Base-by-base conservation (phyloP, 345 rosid genomes). In the Hypericum androsaemum region DNA sequence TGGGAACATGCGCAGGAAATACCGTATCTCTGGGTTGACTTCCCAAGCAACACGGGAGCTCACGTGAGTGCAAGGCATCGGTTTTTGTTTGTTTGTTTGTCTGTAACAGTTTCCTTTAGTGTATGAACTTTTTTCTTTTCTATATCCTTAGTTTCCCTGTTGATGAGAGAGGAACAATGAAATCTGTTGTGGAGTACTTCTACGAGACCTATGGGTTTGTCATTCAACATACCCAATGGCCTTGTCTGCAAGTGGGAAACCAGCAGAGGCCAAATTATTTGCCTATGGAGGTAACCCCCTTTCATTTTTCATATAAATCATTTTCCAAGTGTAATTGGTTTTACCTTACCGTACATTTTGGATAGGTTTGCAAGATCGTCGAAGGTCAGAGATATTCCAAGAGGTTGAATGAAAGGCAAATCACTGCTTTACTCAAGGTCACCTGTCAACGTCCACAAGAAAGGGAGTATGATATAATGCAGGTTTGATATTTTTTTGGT, bases 351-450 rank as follows among this genome's bases (percentile, higher is more conserved):
- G 4, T 22, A 22, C 38, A 22, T 53, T 58, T 12, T 50, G 51
- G 41, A 36, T 74, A 88, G 99, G 97, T 88, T 8, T 85, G 97
- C 75, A 94, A 88, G 74, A 88, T 94, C 45, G 97, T 88, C 6
- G 95, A 94, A 71, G 99, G 99, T 17, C 97, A 94, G 64, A 71
- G 99, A 71, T 94, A 94, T 62, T 81, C 97, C 0, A 94, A 88
- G 67, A 74, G 99, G 56, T 63, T 94, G 65, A 94, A 94, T 63
- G 99, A 94, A 66, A 88, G 77, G 56, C 99, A 94, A 70, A 88
- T 94, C 40, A 86, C 97, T 56, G 85, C 87, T 59, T 70, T 94
- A 73, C 70, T 88, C 72, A 81, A 76, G 72, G 95, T 81, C 61
- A 86, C 99, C 57, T 94, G 99, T 55, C 95, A 94, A 66, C 90